Evolutionary conservation across 164 flowering plant genomes (phyloP), one percentile per base, ranked within the genome.

Genomic region (Berberis vulgaris): DNA sequence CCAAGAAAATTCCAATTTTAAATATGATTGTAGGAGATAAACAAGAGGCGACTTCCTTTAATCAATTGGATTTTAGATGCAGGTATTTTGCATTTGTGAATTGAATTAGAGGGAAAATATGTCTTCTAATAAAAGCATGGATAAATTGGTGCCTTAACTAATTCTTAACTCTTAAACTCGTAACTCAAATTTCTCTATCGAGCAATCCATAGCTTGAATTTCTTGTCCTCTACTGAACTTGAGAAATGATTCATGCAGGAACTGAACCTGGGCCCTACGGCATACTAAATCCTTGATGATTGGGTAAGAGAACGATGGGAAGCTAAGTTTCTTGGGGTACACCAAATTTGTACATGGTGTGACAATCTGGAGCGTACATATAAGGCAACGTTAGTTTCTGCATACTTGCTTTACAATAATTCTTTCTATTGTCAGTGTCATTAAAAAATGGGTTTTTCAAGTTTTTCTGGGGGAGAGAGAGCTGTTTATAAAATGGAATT

Each of bases 301-400:
- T 95, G 99, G 89, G 83, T 91, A 70, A 79, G 97, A 72, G 65
- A 38, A 86, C 0, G 99, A 91, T 67, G 84, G 91, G 62, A 91
- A 86, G 72, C 86, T 91, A 44, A 88, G 84, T 76, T 85, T 91
- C 57, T 74, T 86, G 55, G 99, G 97, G 42, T 95, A 80, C 58
- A 84, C 91, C 43, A 95, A 83, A 68, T 86, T 86, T 77, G 85
- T 95, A 75, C 98, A 89, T 74, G 97, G 99, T 56, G 86, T 91
- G 50, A 86, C 97, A 13, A 61, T 85, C 4, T 84, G 97, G 7
- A 79, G 69, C 69, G 65, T 95, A 26, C 82, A 76, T 62, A 73
- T 86, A 69, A 83, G 90, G 76, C 85, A 74, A n/a, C 77, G 77
- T 43, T 77, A 82, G 71, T 68, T 69, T 71, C 40, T 65, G 54